Evolutionary conservation across 2,329 filamentous ascomycete genomes (phyloP).

Genomic region (Penicillium palitans): DNA sequence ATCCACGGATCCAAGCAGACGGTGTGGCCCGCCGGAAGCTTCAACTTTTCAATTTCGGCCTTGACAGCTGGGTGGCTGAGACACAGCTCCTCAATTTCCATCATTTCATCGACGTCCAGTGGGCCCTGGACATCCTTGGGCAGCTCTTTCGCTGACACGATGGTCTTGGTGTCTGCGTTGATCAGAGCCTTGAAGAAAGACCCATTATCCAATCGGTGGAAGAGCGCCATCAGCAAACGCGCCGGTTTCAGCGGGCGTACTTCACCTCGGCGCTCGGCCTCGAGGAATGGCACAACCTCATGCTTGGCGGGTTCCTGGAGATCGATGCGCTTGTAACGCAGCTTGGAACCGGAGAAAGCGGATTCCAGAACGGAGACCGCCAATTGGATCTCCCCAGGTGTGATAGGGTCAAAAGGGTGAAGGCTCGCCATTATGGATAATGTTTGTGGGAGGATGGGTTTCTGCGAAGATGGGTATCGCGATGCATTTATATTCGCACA

Average conservation of each 20-base stretch:
- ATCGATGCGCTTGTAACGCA: slow-evolving; percentile 65
- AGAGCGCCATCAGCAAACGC: slow-evolving; percentile 56
- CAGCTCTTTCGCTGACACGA: slow-evolving; percentile 44
- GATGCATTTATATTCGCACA: slow-evolving; percentile 12
- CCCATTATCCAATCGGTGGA: slow-evolving; percentile 41
- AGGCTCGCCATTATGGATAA: slow-evolving; percentile 25
- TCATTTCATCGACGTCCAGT: slow-evolving; percentile 60
- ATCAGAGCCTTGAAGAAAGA: slow-evolving; percentile 45
- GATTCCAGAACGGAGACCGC: slow-evolving; percentile 41
- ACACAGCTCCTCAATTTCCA: slow-evolving; percentile 59
- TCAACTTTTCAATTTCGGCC: slow-evolving; percentile 59
- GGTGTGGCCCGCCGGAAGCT: slow-evolving; percentile 58
- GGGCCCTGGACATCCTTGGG: slow-evolving; percentile 56
- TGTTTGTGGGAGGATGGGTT: neutral
- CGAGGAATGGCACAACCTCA: slow-evolving; percentile 60
- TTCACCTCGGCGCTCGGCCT: slow-evolving; percentile 59
- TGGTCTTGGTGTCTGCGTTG: slow-evolving; percentile 42
- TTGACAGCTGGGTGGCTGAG: slow-evolving; percentile 57
- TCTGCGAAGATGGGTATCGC: neutral
- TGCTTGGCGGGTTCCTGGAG: slow-evolving; percentile 65
- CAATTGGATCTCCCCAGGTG: slow-evolving; percentile 42
- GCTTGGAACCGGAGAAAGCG: slow-evolving; percentile 36
- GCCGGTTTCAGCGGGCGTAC: slow-evolving; percentile 53
- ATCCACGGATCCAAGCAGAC: slow-evolving; percentile 68
- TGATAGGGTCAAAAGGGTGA: slow-evolving; percentile 46